Evolutionary conservation across 2,329 filamentous ascomycete genomes (phyloP), one percentile per base, ranked within the genome.

Genomic region (Trichoderma atroviride): DNA sequence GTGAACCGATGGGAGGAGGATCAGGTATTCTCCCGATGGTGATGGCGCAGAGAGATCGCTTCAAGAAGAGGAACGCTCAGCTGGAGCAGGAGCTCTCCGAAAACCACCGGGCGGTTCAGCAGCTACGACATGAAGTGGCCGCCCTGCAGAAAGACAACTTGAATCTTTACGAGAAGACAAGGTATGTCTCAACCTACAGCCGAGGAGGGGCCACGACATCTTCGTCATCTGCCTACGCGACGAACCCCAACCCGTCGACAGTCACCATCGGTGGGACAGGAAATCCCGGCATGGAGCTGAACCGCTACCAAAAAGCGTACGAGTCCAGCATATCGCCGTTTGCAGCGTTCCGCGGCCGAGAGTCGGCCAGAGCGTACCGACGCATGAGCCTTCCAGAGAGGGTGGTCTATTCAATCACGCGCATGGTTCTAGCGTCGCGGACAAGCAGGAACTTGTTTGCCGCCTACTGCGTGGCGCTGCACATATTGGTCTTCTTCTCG

Each of bases 21-120:
- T 92, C 92, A 0, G 93, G 94, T 14, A 97, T 99, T 72, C 84
- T 99, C 29, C 96, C 96, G 40, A 99, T 99, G 96, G 92, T 99
- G 64, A 97, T 96, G 40, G 96, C 96, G 1, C 96, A 99, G 81
- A 91, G 96, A 71, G 96, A 99, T 81, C 93, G 96, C 63, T 99
- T 98, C 87, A 98, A 97, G 85, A 93, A 97, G 84, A 93, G 94
- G 77, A 98, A 97, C 73, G 83, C 89, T 0, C 92, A 99, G 78
- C 88, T 99, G 27, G 96, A 98, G 81, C 88, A 92, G 70, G 95
- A 98, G 76, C 84, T 98, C 11, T 93, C 94, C 6, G 94, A 96
- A 73, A 88, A 88, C 40, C 93, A 98, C 79, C 87, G 89, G 58
- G 92, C 88, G 0, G 89, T 97, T 27, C 95, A 94, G 24, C 91